Conservation (phyloP, 202 grass and related monocot genomes). For the Elaeis oleifera region DNA sequence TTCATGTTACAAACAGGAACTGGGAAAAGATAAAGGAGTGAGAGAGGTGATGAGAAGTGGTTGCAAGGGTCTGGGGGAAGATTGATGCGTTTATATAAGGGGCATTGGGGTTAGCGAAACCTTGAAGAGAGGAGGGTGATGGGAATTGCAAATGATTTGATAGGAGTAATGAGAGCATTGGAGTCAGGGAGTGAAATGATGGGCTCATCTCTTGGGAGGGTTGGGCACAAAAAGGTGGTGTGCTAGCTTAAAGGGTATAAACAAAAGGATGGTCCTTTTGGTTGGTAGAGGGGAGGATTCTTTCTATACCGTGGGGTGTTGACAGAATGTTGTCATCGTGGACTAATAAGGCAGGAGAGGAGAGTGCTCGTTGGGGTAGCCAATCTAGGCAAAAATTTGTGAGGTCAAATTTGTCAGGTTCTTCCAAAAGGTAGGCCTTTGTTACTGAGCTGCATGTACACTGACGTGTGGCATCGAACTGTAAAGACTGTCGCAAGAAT, state of each 20-base stretch:
- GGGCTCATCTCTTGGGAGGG: not conserved
- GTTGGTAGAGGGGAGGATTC: not conserved
- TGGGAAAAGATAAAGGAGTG: not conserved
- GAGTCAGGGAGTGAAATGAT: not conserved
- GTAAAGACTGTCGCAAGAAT: too few relatives aligned
- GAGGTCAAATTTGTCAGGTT: too few relatives aligned
- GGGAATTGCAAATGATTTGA: too few relatives aligned
- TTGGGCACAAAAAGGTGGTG: not conserved
- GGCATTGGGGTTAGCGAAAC: not conserved
- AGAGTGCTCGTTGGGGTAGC: not conserved
- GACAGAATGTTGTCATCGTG: constrained; percentile 42
- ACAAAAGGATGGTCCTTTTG: not conserved
- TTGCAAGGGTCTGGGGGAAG: not conserved
- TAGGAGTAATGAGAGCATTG: too few relatives aligned
- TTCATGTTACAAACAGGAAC: not conserved
- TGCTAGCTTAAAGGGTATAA: not conserved
- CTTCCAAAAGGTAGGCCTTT: too few relatives aligned
- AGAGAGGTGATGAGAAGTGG: not conserved
- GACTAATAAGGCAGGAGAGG: not conserved
- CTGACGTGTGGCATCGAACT: too few relatives aligned
- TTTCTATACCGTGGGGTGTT: constrained; percentile 10
- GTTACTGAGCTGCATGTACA: too few relatives aligned
- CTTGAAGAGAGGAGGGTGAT: not conserved
- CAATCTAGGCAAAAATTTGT: too few relatives aligned
- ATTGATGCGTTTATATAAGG: not conserved